Evolutionary conservation across 495 filamentous ascomycete genomes (phyloP), one percentile per base, ranked within the genome.

Genomic region (Lepidopterella palustris): DNA sequence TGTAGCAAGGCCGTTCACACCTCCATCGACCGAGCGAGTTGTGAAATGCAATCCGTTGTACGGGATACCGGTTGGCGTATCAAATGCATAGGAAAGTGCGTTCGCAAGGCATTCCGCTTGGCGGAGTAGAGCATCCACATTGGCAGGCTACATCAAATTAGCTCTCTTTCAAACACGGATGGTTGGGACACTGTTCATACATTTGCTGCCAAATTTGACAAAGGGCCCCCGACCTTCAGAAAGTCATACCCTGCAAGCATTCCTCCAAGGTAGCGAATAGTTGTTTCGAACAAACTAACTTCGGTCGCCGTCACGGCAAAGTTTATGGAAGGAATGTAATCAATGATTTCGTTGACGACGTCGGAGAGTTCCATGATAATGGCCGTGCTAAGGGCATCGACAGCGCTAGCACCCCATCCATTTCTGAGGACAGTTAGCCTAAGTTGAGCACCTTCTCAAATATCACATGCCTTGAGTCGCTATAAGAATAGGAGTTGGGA

Each of bases 211-310:
- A 86, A 69, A 11, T 78, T 54, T n/a, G 80, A 70, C 26, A 87
- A 75, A 5, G 88, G 88, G 0, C 87, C 88, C n/a, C n/a, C n/a
- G n/a, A n/a, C n/a, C 6, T 71, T 87, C 25, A 96, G 72, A 62
- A 96, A 79, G 68, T 95, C 90, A 69, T 93, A 90, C 5, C 83
- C 90, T 8, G 90, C 88, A 42, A 95, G 62, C 62, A 96, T 76
- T 18, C 90, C 90, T 15, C 78, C 90, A 3, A 95, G 74, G 63
- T 95, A 96, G 3, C 90, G 86, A 66, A 96, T 96, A 2, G 89
- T 95, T 2, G 90, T 96, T 73, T 96, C 90, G 59, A 96, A 96
- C 27, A 96, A 73, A 57, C 85, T 90, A 60, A 95, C 83, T 13
- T 74, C 74, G 5, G 71, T 72, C 1, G 67, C 57, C 3, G 87